Evolutionary conservation across 2,329 filamentous ascomycete species (phyloP), one percentile per base, ranked within the genome.

Genomic region (Dothidotthia symphoricarpi): DNA sequence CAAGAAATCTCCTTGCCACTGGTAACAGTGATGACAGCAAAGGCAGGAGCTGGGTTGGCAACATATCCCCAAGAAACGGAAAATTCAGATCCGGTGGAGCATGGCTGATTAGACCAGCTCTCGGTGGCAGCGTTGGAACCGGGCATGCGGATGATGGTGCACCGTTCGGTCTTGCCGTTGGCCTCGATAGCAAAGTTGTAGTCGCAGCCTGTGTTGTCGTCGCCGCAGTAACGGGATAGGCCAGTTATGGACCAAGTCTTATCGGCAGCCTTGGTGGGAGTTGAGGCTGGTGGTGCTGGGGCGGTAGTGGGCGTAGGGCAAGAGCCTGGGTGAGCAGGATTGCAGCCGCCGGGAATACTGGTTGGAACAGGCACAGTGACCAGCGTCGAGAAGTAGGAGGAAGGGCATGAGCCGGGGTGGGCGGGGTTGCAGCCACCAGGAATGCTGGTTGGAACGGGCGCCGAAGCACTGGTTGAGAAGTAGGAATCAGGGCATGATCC

Each of bases 121-220:
- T 50, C 47, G 9, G 28, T 41, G 3, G 47, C 44, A 22, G 47
- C 47, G 16, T 47, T 34, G 28, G 40, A 38, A 6, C 44, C 47
- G 3, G 47, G 47, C 41, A 41, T 45, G 29, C 47, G 47, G 11
- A 45, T 33, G 14, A 50, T 31, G 12, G 44, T 50, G 39, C 47
- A 50, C 11, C 36, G 41, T 28, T 50, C 33, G 4, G 47, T 43
- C 16, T 45, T 40, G 39, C 45, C 34, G 11, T 45, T 16, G 14
- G 42, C 39, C 10, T 34, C 35, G n/a, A 48, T 15, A 19, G 35
- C 35, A 11, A 51, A 51, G 33, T 51, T 48, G 39, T 51, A 51
- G 33, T 51, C 47, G 39, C 47, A 51, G 16, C 47, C 41, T 1
- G 41, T 33, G 37, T 51, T 51, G 26, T 28, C 45, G 14, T 43